phyloP scores from a whole-genome alignment of 768 basidiomycete species.

The Calvatia gigantea region DNA sequence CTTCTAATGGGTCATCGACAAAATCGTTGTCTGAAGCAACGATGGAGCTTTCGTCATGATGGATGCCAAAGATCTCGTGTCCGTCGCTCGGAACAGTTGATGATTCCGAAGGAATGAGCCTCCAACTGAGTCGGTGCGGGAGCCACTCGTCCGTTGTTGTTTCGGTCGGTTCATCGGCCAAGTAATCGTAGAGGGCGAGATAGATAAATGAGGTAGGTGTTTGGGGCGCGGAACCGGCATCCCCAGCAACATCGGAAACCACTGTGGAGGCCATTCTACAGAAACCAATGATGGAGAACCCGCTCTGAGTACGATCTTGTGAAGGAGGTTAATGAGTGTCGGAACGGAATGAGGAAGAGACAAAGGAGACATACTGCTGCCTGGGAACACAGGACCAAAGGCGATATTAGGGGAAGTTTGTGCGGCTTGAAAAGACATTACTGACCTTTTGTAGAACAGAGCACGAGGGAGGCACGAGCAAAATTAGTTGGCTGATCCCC shows the following conservation, averaged over 20 bases:
- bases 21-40: slow-evolving; percentile 3
- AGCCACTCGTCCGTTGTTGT: not conserved
- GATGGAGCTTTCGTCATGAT: slow-evolving; percentile 1
- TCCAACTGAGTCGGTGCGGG: slow-evolving; percentile 6
- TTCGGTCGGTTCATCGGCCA: not conserved
- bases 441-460: slow-evolving; percentile 8
- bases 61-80: slow-evolving; percentile 9
- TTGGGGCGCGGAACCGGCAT: not conserved
- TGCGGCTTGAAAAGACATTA: not conserved
- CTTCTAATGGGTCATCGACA: slow-evolving; percentile 4
- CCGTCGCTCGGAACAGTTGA: not conserved
- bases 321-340: not conserved
- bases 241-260: slow-evolving; percentile 5
- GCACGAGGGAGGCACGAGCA: slow-evolving; percentile 12
- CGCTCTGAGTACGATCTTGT: not conserved
- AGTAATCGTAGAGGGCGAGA: slow-evolving; percentile 10
- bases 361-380: slow-evolving; percentile 3
- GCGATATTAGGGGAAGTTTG: slow-evolving; percentile 5
- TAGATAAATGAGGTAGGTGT: slow-evolving; percentile 8
- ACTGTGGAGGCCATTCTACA: slow-evolving; percentile 4
- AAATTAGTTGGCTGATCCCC: slow-evolving; percentile 3
- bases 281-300: slow-evolving; percentile 4
- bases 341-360: slow-evolving; percentile 1
- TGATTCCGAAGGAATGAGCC: slow-evolving; percentile 8
- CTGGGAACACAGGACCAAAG: slow-evolving; percentile 4